Base-by-base conservation (phyloP, 75 land plant species). In the Sequoiadendron giganteum region DNA sequence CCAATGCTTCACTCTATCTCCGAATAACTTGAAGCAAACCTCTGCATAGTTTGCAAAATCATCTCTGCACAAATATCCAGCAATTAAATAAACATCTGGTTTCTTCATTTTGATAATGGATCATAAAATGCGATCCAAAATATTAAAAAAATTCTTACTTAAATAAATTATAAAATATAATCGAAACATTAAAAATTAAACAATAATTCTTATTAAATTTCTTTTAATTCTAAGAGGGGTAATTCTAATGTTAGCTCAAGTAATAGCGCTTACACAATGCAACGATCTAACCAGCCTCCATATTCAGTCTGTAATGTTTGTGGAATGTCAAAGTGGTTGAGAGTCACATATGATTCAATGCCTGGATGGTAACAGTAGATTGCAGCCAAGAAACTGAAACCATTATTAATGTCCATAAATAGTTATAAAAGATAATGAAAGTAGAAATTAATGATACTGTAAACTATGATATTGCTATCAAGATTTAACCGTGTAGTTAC, bases 1-100 rank as follows among this genome's bases (percentile, higher is more conserved):
- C 92, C 94, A 93, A 16, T 85, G 32, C 72, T 86, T 87, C 70
- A 93, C 94, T 83, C 90, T 70, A 36, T 93, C 93, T 3, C 94
- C 92, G 86, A 91, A 93, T 34, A 86, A 89, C 10, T n/a, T 80
- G 52, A 93, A 93, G 84, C 91, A 93, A 1, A 90, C 87, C 19
- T 91, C 84, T 25, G 93, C 93, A 89, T 89, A 91, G 2, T 54
- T 68, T 36, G 81, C 92, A 56, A 91, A 93, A 73, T 93, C 94
- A 18, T 87, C 91, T 10, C 94, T 93, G 90, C 85, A 85, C 28
- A 47, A 49, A 9, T 42, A 30, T 32, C 54, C 36, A 11, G 19
- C 3, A 8, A 2, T 36, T 36, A 38, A 42, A 42, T 52, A 36
- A 55, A 49, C 65, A 58, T 25, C 65, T 52, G 15, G 11, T 11